Evolutionary conservation across 2,329 filamentous ascomycete species (phyloP).

Genomic region (Exophiala viscosa): DNA sequence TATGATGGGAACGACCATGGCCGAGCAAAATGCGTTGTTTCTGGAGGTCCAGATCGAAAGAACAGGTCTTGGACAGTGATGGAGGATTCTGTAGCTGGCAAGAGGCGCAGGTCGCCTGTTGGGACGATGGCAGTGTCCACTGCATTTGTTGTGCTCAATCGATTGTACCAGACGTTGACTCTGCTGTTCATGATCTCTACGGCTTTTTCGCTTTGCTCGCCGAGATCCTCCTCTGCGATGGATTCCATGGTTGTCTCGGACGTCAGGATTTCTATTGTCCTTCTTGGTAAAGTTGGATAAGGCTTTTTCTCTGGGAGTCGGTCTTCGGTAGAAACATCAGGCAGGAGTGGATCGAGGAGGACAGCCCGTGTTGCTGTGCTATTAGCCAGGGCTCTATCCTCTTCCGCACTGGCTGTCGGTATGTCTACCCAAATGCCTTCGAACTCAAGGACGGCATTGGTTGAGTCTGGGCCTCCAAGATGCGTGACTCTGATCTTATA

Average conservation of each 20-base stretch:
- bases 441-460: conserved; percentile 28
- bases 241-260: conserved; percentile 2
- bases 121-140: conserved; percentile 1
- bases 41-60: conserved; percentile 29
- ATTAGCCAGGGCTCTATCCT: background rate
- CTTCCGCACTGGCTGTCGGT: background rate
- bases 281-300: background rate
- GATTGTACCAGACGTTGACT: conserved; percentile 7
- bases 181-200: background rate
- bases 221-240: background rate
- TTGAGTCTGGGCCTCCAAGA: conserved; percentile 9
- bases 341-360: no score
- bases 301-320: conserved; percentile 11
- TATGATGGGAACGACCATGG: conserved; percentile 37
- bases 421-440: conserved; percentile 32
- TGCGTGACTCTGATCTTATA: conserved; percentile 28
- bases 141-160: background rate
- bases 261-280: conserved; percentile 24
- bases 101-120: conserved; percentile 4
- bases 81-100: conserved; percentile 1
- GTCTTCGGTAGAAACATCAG: background rate
- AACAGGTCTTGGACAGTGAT: conserved; percentile 15
- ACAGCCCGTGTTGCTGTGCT: background rate
- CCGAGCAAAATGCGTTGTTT: conserved; percentile 32
- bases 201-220: background rate